Percentiles rank a stretch among this genome's conserved stretches.
Evolutionary conservation across 306 rosid genomes (phyloP).

Genomic region (Lathyrus oleraceus): DNA sequence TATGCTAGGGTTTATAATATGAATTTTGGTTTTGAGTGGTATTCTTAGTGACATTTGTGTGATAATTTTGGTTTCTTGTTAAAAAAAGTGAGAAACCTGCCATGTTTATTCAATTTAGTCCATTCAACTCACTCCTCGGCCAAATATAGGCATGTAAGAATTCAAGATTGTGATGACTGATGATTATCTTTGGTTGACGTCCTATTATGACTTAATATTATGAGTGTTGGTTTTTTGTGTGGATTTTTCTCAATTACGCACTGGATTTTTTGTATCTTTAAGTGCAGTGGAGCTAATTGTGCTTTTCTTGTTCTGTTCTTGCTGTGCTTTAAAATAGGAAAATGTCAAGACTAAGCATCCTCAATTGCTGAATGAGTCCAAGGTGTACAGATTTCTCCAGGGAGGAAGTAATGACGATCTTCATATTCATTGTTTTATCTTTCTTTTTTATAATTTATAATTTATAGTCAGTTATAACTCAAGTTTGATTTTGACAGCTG

Average conservation of each 20-base stretch:
- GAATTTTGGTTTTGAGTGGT: not conserved
- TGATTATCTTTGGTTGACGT: not conserved
- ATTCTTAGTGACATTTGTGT: conserved; percentile 19
- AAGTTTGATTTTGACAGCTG: conserved; percentile 63
- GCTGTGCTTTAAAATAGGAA: conserved; percentile 54
- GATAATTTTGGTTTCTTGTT: not conserved
- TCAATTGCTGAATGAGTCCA: conserved; percentile 90
- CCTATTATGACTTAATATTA: not conserved
- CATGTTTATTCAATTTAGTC: not conserved
- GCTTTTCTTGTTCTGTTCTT: conserved; percentile 14
- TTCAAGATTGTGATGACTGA: not conserved
- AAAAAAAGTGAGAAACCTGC: not conserved
- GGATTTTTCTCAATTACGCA: no score
- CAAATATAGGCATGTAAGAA: not conserved
- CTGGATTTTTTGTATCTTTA: not conserved
- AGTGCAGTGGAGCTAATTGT: conserved; percentile 16
- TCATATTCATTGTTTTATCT: not conserved
- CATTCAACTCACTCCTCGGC: not conserved
- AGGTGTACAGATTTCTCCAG: conserved; percentile 89
- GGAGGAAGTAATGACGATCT: conserved; percentile 80
- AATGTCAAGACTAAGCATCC: conserved; percentile 97
- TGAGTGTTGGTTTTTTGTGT: not conserved
- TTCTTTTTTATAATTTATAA: not conserved
- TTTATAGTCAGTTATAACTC: conserved; percentile 28
- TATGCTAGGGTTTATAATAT: conserved; percentile 14